Evolutionary conservation across 345 rosid genomes (phyloP).

Genomic region (Syzygium grande): DNA sequence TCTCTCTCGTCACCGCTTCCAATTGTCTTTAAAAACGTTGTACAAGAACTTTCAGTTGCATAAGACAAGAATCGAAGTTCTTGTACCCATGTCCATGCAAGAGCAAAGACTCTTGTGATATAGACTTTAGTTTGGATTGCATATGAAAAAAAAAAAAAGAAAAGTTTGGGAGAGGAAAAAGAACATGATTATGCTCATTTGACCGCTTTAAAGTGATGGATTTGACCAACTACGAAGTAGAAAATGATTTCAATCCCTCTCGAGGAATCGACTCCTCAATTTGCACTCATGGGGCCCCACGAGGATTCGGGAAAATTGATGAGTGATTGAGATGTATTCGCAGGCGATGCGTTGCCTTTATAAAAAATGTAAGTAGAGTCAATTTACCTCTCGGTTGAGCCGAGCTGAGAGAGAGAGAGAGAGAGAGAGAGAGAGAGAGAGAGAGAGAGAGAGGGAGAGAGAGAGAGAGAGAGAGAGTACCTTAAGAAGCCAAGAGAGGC

Average conservation of each 20-base stretch:
- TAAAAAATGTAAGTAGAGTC: neutral
- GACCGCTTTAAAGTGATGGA: neutral
- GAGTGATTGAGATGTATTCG: neutral
- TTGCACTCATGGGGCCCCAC: neutral
- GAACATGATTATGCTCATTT: neutral
- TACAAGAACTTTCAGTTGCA: neutral
- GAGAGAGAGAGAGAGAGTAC: conserved; percentile 16
- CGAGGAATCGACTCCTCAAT: neutral
- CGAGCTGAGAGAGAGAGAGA: no score
- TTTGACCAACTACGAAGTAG: neutral
- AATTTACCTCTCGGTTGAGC: neutral
- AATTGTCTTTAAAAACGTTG: neutral
- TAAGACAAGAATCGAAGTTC: neutral
- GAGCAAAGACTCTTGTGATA: neutral
- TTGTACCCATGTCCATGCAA: neutral
- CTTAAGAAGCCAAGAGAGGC: conserved; percentile 86
- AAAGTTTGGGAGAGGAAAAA: neutral
- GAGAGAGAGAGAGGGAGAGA: neutral
- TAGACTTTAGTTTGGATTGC: neutral
- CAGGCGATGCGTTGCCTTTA: neutral
- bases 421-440: neutral
- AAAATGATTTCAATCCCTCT: neutral
- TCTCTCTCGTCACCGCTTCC: neutral
- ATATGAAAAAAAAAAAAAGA: neutral
- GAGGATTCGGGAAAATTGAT: neutral